Evolutionary conservation across 805 yeast genomes (phyloP), one percentile per base, ranked within the genome.

Genomic region (Limtongia smithiae): DNA sequence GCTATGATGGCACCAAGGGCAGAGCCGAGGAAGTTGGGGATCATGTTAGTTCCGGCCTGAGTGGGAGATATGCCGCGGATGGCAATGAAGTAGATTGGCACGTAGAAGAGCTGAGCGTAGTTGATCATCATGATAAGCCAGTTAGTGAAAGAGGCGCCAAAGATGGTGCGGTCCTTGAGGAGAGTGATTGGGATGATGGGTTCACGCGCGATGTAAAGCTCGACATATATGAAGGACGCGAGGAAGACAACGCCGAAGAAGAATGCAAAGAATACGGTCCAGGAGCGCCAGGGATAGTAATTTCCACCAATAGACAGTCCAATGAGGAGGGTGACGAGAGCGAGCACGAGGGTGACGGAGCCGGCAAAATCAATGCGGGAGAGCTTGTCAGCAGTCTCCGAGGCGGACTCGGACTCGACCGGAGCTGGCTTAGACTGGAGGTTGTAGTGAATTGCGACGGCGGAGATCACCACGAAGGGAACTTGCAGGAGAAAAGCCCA

Each of bases 71-170:
- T 63, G 11, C 72, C 74, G 55, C 74, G 62, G 2, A 80, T 84
- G 0, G 85, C 68, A 14, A 77, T 68, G 66, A 77, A 81, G 61
- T 73, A 84, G 20, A 87, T 73, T 2, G 96, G 96, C 3, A 81
- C 72, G 65, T 81, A 86, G 66, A 74, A 87, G 46, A 86, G 63
- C 56, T 74, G 72, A 1, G 88, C 71, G 63, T 77, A 84, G 21
- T 77, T 75, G 1, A 80, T 73, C 84, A 85, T 85, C 7, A 86
- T 80, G 65, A 75, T 72, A 59, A 84, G 81, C 81, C 86, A 81
- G 65, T 82, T 82, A 39, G 83, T 75, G 51, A 85, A 68, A 0
- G 87, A 80, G 0, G 87, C 80, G 14, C 83, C 74, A 33, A 81
- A 65, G 18, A 85, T 76, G 0, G 91, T 81, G 56, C 81, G 70